A percentile compares a stretch with the other conserved stretches of the same genome.
Conservation (phyloP, 257 asterid species). For the Lavandula angustifolia region DNA sequence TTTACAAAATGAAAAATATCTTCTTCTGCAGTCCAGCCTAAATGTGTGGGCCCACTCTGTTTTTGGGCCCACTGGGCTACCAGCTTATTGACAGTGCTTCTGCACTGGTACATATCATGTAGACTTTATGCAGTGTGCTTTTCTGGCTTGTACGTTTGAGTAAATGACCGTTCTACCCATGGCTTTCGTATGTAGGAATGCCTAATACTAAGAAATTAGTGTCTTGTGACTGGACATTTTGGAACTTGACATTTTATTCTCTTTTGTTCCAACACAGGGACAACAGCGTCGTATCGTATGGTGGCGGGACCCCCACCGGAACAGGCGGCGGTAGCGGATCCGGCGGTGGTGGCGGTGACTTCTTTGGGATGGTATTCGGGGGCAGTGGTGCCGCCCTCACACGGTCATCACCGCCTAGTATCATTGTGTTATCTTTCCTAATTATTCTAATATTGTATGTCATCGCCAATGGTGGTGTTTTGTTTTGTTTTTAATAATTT, state of each 20-base stretch:
- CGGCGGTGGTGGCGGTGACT: slow-evolving; percentile 47
- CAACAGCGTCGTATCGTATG: slow-evolving; percentile 44
- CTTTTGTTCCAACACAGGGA: slow-evolving; percentile 43
- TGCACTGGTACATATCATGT: slow-evolving; percentile 21
- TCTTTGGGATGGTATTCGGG: slow-evolving; percentile 67
- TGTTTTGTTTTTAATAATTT: slow-evolving; percentile 1
- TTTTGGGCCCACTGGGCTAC: slow-evolving; percentile 20
- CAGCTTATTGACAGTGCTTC: slow-evolving; percentile 38
- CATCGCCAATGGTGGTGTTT: slow-evolving; percentile 35
- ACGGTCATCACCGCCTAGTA: slow-evolving; percentile 35
- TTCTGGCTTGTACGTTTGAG: slow-evolving; percentile 2
- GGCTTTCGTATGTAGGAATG: background rate
- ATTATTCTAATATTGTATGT: slow-evolving; percentile 39
- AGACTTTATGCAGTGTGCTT: slow-evolving; percentile 18
- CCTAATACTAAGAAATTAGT: background rate
- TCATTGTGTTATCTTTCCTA: slow-evolving; percentile 36
- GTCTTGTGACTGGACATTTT: background rate
- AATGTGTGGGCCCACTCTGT: slow-evolving; percentile 26
- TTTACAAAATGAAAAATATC: background rate
- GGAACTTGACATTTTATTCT: background rate
- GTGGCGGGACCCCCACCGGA: slow-evolving; percentile 48
- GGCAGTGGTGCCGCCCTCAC: slow-evolving; percentile 46
- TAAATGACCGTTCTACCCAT: slow-evolving; percentile 24
- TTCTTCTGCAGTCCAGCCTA: slow-evolving; percentile 34
- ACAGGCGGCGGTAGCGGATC: slow-evolving; percentile 34